A percentile compares a stretch with the other conserved stretches of the same genome.
These are phyloP conservation scores for Peziza echinospora DNA, from an alignment of 495 filamentous ascomycete species.

Conservation along the genomic window DNA sequence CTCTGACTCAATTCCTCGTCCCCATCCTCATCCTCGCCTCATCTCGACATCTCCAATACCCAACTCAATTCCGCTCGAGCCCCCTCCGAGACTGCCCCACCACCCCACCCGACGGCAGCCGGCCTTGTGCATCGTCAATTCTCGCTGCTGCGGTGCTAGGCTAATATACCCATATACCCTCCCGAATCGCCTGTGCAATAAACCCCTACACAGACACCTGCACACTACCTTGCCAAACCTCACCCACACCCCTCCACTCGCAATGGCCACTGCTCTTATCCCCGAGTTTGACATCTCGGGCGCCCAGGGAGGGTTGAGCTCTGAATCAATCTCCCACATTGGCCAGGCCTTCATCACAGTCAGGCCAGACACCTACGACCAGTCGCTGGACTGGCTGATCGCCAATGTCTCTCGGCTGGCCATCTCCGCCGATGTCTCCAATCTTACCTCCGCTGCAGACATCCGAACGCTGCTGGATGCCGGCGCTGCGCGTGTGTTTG, in stretches of 20 bases:
- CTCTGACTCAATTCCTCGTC: too few relatives aligned
- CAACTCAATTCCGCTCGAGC: too few relatives aligned
- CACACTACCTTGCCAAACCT: neutral
- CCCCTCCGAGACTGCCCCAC: too few relatives aligned
- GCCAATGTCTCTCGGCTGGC: conserved; percentile 23
- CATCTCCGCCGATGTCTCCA: conserved; percentile 55
- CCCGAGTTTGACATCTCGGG: conserved; percentile 34
- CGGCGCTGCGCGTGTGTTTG: conserved; percentile 73
- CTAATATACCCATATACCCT: too few relatives aligned
- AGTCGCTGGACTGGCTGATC: conserved; percentile 40
- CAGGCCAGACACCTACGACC: conserved; percentile 32
- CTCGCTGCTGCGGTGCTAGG: too few relatives aligned
- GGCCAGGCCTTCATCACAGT: conserved; percentile 53
- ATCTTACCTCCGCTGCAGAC: conserved; percentile 43
- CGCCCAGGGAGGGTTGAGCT: conserved; percentile 20
- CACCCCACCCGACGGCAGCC: too few relatives aligned
- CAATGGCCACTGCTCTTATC: conserved; percentile 14
- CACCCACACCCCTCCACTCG: neutral
- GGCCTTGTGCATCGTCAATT: too few relatives aligned
- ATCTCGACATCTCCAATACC: too few relatives aligned
- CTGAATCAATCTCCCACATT: conserved; percentile 48
- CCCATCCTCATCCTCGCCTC: too few relatives aligned
- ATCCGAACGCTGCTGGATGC: conserved; percentile 61
- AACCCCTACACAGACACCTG: neutral
- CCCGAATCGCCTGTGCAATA: too few relatives aligned